Conservation (phyloP, 495 filamentous ascomycete species). For the Neurospora sp. region DNA sequence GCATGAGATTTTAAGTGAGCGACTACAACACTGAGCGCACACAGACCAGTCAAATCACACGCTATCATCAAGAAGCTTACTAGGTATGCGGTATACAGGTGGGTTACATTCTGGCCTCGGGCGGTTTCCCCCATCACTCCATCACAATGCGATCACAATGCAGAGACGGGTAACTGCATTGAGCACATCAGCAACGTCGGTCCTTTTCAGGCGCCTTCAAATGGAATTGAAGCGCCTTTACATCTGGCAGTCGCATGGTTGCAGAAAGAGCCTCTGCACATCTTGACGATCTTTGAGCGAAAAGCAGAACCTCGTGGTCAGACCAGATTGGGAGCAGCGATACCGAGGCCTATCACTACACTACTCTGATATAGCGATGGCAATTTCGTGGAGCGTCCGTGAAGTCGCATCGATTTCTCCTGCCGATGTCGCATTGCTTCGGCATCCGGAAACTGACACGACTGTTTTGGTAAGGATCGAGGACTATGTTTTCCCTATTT, state of each 20-base stretch:
- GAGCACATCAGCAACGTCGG: not conserved
- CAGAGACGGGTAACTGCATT: not conserved
- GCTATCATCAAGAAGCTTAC: not conserved
- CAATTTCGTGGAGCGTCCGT: not conserved
- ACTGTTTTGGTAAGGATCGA: not conserved
- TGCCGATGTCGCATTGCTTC: not conserved
- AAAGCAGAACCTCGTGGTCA: not conserved
- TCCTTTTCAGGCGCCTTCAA: not conserved
- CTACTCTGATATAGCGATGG: not conserved
- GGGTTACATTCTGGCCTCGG: not conserved
- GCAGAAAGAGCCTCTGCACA: not conserved
- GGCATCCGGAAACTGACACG: not conserved
- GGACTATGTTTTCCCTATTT: not conserved
- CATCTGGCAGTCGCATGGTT: not conserved
- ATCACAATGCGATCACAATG: not conserved
- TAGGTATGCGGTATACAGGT: not conserved
- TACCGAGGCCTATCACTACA: not conserved
- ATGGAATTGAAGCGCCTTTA: not conserved
- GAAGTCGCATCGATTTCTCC: not conserved
- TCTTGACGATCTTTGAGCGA: not conserved
- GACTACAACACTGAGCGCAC: not conserved
- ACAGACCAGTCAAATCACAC: not conserved
- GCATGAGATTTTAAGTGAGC: not conserved
- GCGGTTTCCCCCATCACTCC: not conserved
- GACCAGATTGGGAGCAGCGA: not conserved